Evolutionary conservation across 2,329 filamentous ascomycete species (phyloP).

Genomic region (Didymella glomerata): DNA sequence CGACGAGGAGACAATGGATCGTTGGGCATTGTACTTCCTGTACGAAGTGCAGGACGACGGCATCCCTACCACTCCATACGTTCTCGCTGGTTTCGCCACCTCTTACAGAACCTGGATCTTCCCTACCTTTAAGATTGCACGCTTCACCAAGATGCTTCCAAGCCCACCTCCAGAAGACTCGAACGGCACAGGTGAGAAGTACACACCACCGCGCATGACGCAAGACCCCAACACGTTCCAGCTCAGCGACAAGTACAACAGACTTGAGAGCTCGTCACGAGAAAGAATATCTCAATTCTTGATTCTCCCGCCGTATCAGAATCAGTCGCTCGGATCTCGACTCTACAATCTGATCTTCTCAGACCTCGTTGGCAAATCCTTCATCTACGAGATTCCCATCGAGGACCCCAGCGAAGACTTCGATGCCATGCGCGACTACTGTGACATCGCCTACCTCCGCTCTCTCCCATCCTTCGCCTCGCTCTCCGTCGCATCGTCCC

Average conservation of each 20-base stretch:
- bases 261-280: constrained; percentile 73
- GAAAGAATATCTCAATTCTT: constrained; percentile 93
- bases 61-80: constrained; percentile 61
- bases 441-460: constrained; percentile 73
- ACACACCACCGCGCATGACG: constrained; percentile 35
- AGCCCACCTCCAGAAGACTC: constrained; percentile 41
- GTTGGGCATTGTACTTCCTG: constrained; percentile 93
- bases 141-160: constrained; percentile 47
- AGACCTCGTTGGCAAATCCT: constrained; percentile 70
- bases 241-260: constrained; percentile 52
- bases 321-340: constrained; percentile 77
- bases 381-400: constrained; percentile 84
- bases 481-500: constrained; percentile 61
- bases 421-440: constrained; percentile 78
- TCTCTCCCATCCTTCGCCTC: constrained; percentile 64
- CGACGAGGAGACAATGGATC: constrained; percentile 73
- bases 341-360: constrained; percentile 84
- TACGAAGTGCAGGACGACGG: constrained; percentile 49
- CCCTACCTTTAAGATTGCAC: constrained; percentile 57
- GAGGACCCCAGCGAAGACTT: constrained; percentile 93
- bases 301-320: constrained; percentile 86
- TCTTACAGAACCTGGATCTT: constrained; percentile 83
- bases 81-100: constrained; percentile 88
- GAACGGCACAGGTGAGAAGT: constrained; percentile 54
- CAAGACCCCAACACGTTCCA: constrained; percentile 42